Conservation (phyloP, 2,329 filamentous ascomycete genomes). For the Neophaeococcomyces aloes region DNA sequence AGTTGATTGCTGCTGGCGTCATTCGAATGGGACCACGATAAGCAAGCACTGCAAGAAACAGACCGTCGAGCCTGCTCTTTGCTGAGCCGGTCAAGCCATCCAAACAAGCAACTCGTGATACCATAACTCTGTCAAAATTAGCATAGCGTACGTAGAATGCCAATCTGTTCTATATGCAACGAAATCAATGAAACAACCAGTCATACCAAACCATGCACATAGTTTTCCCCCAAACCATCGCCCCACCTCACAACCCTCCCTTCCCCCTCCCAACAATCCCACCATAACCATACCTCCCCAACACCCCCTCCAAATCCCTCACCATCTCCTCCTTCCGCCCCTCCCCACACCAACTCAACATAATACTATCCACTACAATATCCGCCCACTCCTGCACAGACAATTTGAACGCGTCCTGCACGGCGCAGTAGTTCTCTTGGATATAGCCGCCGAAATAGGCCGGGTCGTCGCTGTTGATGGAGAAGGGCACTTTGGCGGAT, state of each 20-base stretch:
- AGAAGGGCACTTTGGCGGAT: constrained; percentile 55
- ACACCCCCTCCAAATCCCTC: constrained; percentile 4
- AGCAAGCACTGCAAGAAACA: background rate
- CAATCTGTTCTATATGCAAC: too few relatives aligned
- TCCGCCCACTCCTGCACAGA: constrained; percentile 54
- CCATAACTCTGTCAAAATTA: background rate
- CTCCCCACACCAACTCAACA: constrained; percentile 59
- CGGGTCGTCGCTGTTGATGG: constrained; percentile 64
- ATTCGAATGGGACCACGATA: constrained; percentile 59
- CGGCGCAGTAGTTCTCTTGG: constrained; percentile 62
- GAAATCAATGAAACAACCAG: too few relatives aligned
- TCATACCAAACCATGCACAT: too few relatives aligned
- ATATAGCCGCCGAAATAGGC: constrained; percentile 69
- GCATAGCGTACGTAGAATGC: background rate
- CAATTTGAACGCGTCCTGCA: constrained; percentile 60
- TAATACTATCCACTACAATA: constrained; percentile 52
- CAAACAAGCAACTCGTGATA: background rate
- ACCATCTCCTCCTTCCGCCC: constrained; percentile 52
- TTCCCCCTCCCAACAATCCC: too few relatives aligned
- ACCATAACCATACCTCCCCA: too few relatives aligned
- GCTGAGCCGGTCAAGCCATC: too few relatives aligned
- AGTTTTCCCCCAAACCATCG: too few relatives aligned
- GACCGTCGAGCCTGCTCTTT: too few relatives aligned
- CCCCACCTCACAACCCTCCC: too few relatives aligned
- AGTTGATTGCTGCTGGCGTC: constrained; percentile 83